Base-by-base conservation (phyloP, 495 filamentous ascomycete species). In the Rusavskia elegans region DNA sequence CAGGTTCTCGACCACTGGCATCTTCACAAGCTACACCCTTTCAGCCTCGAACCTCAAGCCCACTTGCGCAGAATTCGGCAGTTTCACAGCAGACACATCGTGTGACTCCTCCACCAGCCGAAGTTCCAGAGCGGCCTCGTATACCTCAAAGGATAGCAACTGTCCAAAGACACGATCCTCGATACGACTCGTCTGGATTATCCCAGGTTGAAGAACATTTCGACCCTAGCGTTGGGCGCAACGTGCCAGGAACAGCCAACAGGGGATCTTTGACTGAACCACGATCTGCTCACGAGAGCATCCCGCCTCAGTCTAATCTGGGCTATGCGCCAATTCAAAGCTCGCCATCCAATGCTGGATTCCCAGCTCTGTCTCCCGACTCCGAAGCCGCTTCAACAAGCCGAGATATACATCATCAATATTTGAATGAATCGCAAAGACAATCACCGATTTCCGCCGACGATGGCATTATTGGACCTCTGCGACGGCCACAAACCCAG, bases 31-130 rank as follows among this genome's bases (percentile, higher is more conserved):
- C 73, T 5, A 68, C 87, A 58, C 74, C 83, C 13, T 87, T 88
- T 64, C 85, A 85, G 52, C 87, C 87, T 9, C 79, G 87, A 50
- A 92, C 86, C 19, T 92, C 85, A 19, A 94, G 87, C 60, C 88
- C 86, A 11, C 70, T 93, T 29, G 89, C 85, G 19, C 80, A 89
- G 45, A 59, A 64, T 17, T 46, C 44, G 7, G 9, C 44, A 29
- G 17, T 29, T 14, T 14, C 19, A 23, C 44, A 46, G 44, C 44
- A 46, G 23, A 3, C 19, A 16, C 23, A 27, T 46, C 23, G 23
- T 29, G 14, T 8, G n/a, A 42, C 5, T 17, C 20, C 40, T 21
- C n/a, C 20, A 42, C 40, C 40, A 19, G n/a, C 8, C 21, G 21
- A 46, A 16, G 44, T 23, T 10, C 44, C 44, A 46, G 44, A 46